Base-by-base conservation (phyloP, 352 stramenopile genomes). In the Phytophthora hybrid region DNA sequence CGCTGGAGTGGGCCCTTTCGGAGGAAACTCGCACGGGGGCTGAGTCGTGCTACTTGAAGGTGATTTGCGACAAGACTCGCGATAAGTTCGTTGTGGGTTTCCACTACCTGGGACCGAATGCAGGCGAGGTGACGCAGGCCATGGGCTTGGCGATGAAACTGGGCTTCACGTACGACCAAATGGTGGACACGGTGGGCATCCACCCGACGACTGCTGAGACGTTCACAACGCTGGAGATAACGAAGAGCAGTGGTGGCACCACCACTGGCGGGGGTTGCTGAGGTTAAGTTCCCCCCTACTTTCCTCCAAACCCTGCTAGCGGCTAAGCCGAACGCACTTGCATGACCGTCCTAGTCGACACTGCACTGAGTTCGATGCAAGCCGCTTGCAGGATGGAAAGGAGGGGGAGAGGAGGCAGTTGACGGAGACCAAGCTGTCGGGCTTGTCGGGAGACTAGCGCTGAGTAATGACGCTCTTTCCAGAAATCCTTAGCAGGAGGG, bases 81-180 rank as follows among this genome's bases (percentile, higher is more conserved):
- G 80, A 93, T 69, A 87, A 95, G 47, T 87, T 87, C 52, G 97
- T 99, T 5, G 76, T 99, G 60, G 98, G 98, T 58, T 98, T 99
- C 59, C 98, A 99, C 78, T 99, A 99, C 78, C 73, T 99, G n/a
- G 97, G 97, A 39, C 98, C 98, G 18, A 99, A 99, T 72, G 97
- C 97, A 39, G 98, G 98, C 56, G 98, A 99, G 83, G 89, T 98
- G 59, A 97, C 92, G 29, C 94, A 97, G 71, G 89, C 96, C 41
- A 98, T 98, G 72, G 96, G 93, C 18, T 83, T 98, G 23, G 91
- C 95, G 3, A 98, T 99, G 89, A 99, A 98, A 78, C 73, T 98
- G 62, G 92, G 95, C 29, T 93, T 98, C 67, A 99, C 89, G 47
- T 99, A 98, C 78, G 89, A 95, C 47, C 84, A 98, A 78, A 93